Percentiles rank a stretch among this genome's conserved stretches.
These are phyloP conservation scores for Lecanoromycetidae sp. DNA, from an alignment of 2,329 filamentous ascomycete genomes.

Conservation along the genomic window DNA sequence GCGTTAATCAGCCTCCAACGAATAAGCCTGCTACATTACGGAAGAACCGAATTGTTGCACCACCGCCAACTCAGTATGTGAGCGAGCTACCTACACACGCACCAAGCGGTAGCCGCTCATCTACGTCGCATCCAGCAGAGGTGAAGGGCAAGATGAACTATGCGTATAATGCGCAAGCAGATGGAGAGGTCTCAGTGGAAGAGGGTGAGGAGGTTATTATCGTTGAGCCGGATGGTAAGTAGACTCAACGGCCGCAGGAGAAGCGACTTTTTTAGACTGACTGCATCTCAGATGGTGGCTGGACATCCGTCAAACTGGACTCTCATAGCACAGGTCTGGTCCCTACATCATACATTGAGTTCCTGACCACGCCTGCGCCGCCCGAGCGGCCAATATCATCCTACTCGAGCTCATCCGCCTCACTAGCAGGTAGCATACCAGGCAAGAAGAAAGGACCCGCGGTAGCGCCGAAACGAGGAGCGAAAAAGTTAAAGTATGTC, in stretches of 20 bases:
- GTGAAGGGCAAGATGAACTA: constrained; percentile 84
- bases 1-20: constrained; percentile 26
- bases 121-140: constrained; percentile 32
- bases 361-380: constrained; percentile 38
- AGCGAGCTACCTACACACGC: constrained; percentile 47
- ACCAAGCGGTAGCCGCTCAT: constrained; percentile 31
- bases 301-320: constrained; percentile 71
- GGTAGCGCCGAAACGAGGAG: constrained; percentile 78
- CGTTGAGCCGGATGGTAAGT: constrained; percentile 73
- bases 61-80: constrained; percentile 72
- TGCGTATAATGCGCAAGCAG: constrained; percentile 63
- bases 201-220: constrained; percentile 70
- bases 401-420: constrained; percentile 64
- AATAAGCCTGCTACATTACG: constrained; percentile 26
- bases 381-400: constrained; percentile 55
- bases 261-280: not conserved
- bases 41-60: constrained; percentile 69
- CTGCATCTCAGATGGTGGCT: constrained; percentile 62
- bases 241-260: too few species aligned
- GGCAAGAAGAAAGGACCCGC: constrained; percentile 79
- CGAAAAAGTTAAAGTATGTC: constrained; percentile 88
- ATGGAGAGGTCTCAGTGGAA: constrained; percentile 67
- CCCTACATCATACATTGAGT: constrained; percentile 72
- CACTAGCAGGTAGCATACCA: constrained; percentile 43
- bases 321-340: constrained; percentile 67